Evolutionary conservation across 768 basidiomycete species (phyloP), one percentile per base, ranked within the genome.

Genomic region (Saitozyma sp.): DNA sequence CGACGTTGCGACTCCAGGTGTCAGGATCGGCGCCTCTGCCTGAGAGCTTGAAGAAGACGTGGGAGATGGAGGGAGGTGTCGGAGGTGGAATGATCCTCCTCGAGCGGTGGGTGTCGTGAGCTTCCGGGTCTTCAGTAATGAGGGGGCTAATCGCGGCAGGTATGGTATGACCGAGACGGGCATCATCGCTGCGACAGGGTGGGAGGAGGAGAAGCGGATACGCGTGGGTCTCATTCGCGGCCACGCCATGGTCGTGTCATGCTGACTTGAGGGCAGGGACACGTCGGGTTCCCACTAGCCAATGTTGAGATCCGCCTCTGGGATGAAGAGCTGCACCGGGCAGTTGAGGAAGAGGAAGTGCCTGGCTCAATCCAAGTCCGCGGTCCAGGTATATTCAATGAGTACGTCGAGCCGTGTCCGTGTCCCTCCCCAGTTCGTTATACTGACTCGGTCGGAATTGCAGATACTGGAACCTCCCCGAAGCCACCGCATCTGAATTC

Each of bases 141-240:
- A 8, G 29, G 29, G 3, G 29, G 29, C 29, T 29, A 29, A 29
- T 29, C 29, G 29, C 29, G 29, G 29, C 29, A 64, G 76, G 43
- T 75, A 77, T 58, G 76, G 76, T 9, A 77, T 77, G 76, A 77
- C 71, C 40, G 76, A 77, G 58, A 70, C 69, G 51, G 73, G 73
- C 2, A 72, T 75, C 62, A 69, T 71, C 58, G 67, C 61, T 58
- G 67, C 53, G 39, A 67, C 60, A 29, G 70, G 63, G 13, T 56
- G 58, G 62, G 56, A 67, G 60, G 63, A 53, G 20, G 66, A 55
- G 58, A 50, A 63, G 42, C 53, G 67, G 38, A 54, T 74, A 16
- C 65, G 66, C 16, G 71, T 73, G 20, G 50, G 71, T 57, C 8
- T 29, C 45, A 11, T 29, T 29, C 2, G 29, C 29, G 29, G 29